phyloP scores from a whole-genome alignment of 2,329 filamentous ascomycete species.

The Tolypocladium inflatum region DNA sequence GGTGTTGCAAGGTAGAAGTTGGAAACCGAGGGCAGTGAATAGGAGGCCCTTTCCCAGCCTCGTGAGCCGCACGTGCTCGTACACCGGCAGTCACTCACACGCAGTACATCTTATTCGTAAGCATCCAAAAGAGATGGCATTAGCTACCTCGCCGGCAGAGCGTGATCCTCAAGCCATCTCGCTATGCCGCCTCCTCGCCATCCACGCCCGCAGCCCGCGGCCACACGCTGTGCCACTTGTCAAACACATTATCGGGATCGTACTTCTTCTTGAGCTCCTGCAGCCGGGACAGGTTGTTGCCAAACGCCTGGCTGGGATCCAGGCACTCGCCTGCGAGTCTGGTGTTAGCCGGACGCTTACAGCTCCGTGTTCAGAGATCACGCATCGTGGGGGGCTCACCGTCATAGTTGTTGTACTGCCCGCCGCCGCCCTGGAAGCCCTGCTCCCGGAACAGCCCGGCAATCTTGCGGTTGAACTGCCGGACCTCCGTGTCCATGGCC shows the following conservation, averaged over 20 bases:
- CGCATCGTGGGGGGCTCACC: background rate
- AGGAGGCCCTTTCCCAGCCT: background rate
- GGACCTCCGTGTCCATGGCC: constrained; percentile 24
- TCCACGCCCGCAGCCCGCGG: background rate
- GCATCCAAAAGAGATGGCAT: no score
- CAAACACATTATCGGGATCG: constrained; percentile 23
- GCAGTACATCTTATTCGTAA: no score
- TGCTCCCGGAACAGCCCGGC: constrained; percentile 13
- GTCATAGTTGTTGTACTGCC: constrained; percentile 5
- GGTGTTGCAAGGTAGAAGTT: no score
- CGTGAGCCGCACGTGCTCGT: no score
- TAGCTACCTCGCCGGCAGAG: no score
- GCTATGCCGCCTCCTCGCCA: background rate
- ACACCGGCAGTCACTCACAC: no score
- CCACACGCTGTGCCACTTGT: constrained; percentile 16
- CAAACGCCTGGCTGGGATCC: constrained; percentile 22
- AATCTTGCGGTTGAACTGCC: constrained; percentile 27
- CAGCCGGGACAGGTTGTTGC: constrained; percentile 17
- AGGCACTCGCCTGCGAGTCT: constrained; percentile 12
- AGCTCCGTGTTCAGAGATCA: background rate
- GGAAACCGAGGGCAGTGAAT: no score
- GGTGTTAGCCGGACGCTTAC: background rate
- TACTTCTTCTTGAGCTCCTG: constrained; percentile 22
- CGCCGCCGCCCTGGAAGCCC: constrained; percentile 12
- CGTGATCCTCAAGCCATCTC: no score